A percentile compares a stretch with the other conserved stretches of the same genome.
Evolutionary conservation across 192 early-diverging fungal species (phyloP).

Genomic region (Backusella sp.): DNA sequence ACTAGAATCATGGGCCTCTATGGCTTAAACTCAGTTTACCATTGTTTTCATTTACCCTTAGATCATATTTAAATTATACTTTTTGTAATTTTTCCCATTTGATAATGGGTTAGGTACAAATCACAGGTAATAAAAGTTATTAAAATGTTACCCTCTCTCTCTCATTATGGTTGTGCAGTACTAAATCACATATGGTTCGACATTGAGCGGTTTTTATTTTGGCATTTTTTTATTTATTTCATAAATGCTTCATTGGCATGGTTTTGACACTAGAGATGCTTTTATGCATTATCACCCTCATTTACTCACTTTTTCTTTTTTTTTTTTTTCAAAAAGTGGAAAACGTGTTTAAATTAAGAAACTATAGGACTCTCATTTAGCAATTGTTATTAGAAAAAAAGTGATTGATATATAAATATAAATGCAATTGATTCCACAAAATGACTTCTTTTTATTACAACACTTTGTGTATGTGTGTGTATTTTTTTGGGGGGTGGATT

Average conservation of each 20-base stretch:
- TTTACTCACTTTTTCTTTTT: background rate
- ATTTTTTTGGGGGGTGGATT: background rate
- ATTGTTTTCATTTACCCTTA: background rate
- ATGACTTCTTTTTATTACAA: background rate
- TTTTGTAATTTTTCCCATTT: background rate
- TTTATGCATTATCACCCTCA: background rate
- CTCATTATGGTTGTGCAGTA: background rate
- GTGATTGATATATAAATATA: background rate
- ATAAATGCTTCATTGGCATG: background rate
- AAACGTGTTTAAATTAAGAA: background rate
- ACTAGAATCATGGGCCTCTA: background rate
- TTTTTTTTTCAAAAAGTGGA: background rate
- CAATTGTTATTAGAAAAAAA: background rate
- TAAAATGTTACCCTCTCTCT: background rate
- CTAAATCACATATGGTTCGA: background rate
- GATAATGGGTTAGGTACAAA: background rate
- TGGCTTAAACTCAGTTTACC: background rate
- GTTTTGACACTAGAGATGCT: background rate
- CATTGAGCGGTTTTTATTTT: background rate
- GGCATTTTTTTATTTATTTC: background rate
- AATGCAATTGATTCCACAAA: background rate
- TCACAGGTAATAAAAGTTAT: background rate
- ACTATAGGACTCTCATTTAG: background rate
- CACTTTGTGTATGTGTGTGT: background rate
- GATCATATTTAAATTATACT: background rate